Evolutionary conservation across 148 eudicot genomes (phyloP), one percentile per base, ranked within the genome.

Genomic region (Rhododendron molle): DNA sequence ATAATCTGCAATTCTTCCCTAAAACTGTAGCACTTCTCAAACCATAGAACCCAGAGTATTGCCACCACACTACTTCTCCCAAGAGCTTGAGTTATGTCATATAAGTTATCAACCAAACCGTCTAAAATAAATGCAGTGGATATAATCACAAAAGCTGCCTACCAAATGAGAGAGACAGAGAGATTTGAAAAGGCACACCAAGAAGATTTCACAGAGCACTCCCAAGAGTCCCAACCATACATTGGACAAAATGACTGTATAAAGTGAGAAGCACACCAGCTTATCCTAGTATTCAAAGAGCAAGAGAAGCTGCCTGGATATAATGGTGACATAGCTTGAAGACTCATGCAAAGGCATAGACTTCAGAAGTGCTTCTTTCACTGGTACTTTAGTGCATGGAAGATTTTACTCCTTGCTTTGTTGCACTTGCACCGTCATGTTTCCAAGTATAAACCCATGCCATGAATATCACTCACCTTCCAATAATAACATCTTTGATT

Each of bases 221-320:
- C 79, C 46, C 71, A 72, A 47, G 46, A 49, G 32, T 34, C 79
- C 32, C 49, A 72, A 32, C 67, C 9, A 72, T 28, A 28, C 18
- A 26, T 40, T 40, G 16, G 76, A 62, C 15, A 65, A 32, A 30
- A 28, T 34, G 2, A 20, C 54, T 1, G 7, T 32, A 3, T 11
- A 16, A 40, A 40, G 49, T 38, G 21, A 82, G 23, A 21, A 26
- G 58, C 18, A 54, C 16, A 50, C 30, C 85, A 46, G 8, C 32
- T 71, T 34, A 80, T 80, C 5, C 36, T 79, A 79, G 9, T 30
- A 13, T 49, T 21, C 60, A 79, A 79, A 28, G 12, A 79, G 60
- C 46, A 79, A 47, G 54, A 78, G 67, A 52, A 81, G 26, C 69
- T 50, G 54, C 44, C 5, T 28, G 83, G 84, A 82, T 82, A 40